Base-by-base conservation (phyloP, 83 land plant genomes). In the Thuja plicata region DNA sequence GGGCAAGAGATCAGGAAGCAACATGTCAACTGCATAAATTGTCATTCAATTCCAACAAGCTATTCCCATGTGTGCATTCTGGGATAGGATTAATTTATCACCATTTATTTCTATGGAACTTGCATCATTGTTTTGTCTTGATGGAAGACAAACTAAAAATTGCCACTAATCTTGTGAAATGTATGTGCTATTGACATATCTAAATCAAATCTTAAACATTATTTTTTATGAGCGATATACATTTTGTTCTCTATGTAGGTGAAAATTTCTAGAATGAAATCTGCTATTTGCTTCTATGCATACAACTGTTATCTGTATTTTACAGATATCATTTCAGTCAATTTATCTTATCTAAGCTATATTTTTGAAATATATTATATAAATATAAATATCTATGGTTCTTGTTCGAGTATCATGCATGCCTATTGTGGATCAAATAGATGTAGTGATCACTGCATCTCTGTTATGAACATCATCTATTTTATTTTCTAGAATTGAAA, bases 71-170 rank as follows among this genome's bases (percentile, higher is more conserved):
- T 30, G 5, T 85, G 87, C 48, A 30, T 43, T 6, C 24, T 37
- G 52, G 32, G 15, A 60, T 27, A 21, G 70, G 70, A 60, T 19
- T 60, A 60, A 19, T 21, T 60, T 60, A 7, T 19, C 17, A 60
- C 73, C 9, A 24, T 66, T 66, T 27, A 24, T 66, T 66, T 66
- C 81, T 15, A 38, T 77, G 81, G 81, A 77, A 40, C 41, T 35
- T 35, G 15, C 81, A 77, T 35, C 81, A 37, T 77, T 77, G 81
- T 77, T 48, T 38, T 88, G 48, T 43, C 76, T 71, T 73, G 50
- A 73, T 43, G 16, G 19, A 66, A 87, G 60, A 24, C 13, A 87
- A 54, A 54, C n/a, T 30, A 34, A 62, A 35, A 87, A 43, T 40
- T n/a, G 34, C 24, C 54, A 54, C 55, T 48, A 43, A 43, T 81